Percentiles rank a stretch among this genome's conserved stretches.
Conservation (phyloP, 208 protist species). For the Trypanosoma scelopori region DNA sequence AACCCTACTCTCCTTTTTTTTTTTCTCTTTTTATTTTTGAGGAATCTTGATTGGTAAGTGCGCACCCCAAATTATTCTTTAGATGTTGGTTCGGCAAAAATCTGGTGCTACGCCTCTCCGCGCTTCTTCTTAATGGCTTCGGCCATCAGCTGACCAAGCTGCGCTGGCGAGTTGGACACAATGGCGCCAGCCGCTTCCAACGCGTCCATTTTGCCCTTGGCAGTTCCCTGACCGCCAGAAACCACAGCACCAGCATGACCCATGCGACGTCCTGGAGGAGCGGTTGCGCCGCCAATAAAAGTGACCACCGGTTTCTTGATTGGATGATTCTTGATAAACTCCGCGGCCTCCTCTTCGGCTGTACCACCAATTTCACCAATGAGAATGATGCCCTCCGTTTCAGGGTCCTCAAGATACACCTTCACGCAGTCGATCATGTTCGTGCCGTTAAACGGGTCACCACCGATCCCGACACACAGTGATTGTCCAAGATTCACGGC, state of each 20-base stretch:
- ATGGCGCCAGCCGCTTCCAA: conserved; percentile 90
- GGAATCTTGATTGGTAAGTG: background rate
- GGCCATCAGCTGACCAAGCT: conserved; percentile 94
- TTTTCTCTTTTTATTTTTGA: too few species aligned
- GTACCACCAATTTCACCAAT: conserved; percentile 99
- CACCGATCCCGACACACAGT: conserved; percentile 97
- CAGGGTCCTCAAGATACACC: conserved; percentile 95
- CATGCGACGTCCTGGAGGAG: conserved; percentile 96
- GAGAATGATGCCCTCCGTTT: conserved; percentile 98
- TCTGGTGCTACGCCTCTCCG: conserved; percentile 2
- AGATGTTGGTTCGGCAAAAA: conserved; percentile 6
- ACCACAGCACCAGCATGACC: conserved; percentile 99
- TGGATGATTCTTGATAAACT: conserved; percentile 94
- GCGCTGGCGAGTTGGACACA: conserved; percentile 92
- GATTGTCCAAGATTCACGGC: conserved; percentile 95
- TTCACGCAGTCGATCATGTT: conserved; percentile 99
- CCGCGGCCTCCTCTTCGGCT: conserved; percentile 98
- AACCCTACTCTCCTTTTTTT: background rate
- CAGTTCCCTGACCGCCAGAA: conserved; percentile 93
- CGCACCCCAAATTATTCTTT: background rate
- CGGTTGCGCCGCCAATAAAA: conserved; percentile 98
- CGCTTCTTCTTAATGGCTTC: conserved; percentile 64
- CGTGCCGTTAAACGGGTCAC: conserved; percentile 99
- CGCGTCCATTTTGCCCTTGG: conserved; percentile 95
- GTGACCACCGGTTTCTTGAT: conserved; percentile 97